phyloP scores from a whole-genome alignment of 805 yeast species.

The Osmozyma mogii region DNA sequence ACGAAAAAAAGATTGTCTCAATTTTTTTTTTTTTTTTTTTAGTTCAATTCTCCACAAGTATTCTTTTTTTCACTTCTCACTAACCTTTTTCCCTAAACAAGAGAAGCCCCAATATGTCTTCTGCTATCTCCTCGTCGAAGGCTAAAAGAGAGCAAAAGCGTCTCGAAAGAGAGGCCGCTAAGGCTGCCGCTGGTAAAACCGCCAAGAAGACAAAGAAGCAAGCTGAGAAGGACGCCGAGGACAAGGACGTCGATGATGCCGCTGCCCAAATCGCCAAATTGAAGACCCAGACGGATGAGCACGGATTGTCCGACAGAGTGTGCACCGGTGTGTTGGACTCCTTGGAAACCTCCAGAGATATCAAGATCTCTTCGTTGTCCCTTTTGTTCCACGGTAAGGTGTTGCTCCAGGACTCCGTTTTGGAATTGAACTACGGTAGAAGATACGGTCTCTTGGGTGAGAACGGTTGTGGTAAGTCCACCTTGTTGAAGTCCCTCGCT shows the following conservation, averaged over 20 bases:
- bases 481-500: slow-evolving; percentile 86
- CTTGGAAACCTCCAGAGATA: slow-evolving; percentile 83
- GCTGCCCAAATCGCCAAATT: slow-evolving; percentile 75
- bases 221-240: slow-evolving; percentile 44
- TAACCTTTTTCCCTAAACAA: too few relatives aligned
- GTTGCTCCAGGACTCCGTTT: slow-evolving; percentile 79
- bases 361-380: slow-evolving; percentile 84
- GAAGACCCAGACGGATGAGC: slow-evolving; percentile 88
- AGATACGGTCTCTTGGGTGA: slow-evolving; percentile 97
- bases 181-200: slow-evolving; percentile 60
- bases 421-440: slow-evolving; percentile 95
- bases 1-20: too few relatives aligned
- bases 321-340: slow-evolving; percentile 95
- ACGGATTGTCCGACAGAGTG: slow-evolving; percentile 94
- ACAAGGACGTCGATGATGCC: slow-evolving; percentile 48
- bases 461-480: slow-evolving; percentile 98
- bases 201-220: slow-evolving; percentile 58
- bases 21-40: too few relatives aligned
- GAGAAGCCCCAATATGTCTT: too few relatives aligned
- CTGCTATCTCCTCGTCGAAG: slow-evolving; percentile 84
- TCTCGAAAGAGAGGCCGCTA: slow-evolving; percentile 47
- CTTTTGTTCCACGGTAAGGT: slow-evolving; percentile 97
- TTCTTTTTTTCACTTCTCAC: too few relatives aligned
- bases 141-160: slow-evolving; percentile 98
- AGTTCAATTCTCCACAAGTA: too few relatives aligned